Percentiles rank a stretch among this genome's conserved stretches.
phyloP scores from a whole-genome alignment of 2,329 filamentous ascomycete species.

The Trichophyton benhamiae region DNA sequence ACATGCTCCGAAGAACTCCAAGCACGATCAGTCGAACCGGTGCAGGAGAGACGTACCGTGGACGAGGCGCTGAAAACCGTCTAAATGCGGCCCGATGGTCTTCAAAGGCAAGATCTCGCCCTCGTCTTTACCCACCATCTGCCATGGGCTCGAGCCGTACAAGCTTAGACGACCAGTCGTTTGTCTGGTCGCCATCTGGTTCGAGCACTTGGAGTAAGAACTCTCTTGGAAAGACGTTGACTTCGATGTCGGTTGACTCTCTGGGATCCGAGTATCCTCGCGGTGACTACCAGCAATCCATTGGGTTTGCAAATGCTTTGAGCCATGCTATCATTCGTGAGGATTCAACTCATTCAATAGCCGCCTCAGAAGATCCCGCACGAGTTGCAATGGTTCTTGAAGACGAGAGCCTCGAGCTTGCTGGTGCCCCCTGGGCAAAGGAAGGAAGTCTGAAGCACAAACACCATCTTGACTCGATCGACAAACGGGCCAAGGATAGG shows the following conservation, averaged over 20 bases:
- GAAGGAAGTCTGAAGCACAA: constrained; percentile 94
- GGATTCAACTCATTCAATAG: constrained; percentile 42
- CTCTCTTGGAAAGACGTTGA: constrained; percentile 79
- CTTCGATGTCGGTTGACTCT: constrained; percentile 85
- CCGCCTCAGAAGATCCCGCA: constrained; percentile 47
- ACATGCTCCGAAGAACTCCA: constrained; percentile 69
- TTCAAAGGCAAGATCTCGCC: constrained; percentile 73
- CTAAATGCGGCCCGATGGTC: constrained; percentile 60
- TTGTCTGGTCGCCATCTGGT: constrained; percentile 78
- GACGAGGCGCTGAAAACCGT: constrained; percentile 55
- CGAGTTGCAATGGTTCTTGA: constrained; percentile 59
- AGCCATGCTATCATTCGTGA: constrained; percentile 95
- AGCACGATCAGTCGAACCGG: constrained; percentile 88
- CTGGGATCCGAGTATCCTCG: constrained; percentile 64
- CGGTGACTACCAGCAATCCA: constrained; percentile 84
- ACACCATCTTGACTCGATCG: constrained; percentile 80
- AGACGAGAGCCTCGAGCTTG: constrained; percentile 81
- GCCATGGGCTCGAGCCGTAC: constrained; percentile 84
- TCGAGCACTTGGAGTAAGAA: constrained; percentile 96
- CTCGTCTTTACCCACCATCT: constrained; percentile 60
- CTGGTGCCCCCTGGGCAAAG: constrained; percentile 95
- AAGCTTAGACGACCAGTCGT: constrained; percentile 81
- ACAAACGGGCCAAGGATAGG: constrained; percentile 85
- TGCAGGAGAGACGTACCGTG: constrained; percentile 62
- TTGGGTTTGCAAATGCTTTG: constrained; percentile 91